Conservation (phyloP, 83 land plant genomes). For the Diphasiastrum complanatum region DNA sequence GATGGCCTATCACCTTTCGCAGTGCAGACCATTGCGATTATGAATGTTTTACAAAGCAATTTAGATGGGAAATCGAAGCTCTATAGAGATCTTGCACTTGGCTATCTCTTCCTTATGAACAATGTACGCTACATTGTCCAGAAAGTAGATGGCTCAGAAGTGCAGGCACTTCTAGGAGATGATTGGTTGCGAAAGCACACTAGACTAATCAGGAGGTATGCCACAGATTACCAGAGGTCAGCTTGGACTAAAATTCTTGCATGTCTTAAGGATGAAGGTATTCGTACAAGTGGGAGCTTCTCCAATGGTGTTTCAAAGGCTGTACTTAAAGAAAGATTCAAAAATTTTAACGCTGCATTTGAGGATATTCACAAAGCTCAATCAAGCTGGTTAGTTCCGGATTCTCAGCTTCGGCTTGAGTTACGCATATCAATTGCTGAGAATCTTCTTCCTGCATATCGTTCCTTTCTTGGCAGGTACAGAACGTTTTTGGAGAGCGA, state of each 20-base stretch:
- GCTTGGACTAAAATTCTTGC: slow-evolving; percentile 54
- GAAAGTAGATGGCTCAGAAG: slow-evolving; percentile 56
- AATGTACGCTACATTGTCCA: slow-evolving; percentile 65
- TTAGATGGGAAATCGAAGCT: slow-evolving; percentile 55
- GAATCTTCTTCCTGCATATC: slow-evolving; percentile 73
- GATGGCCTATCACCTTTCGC: slow-evolving; percentile 33
- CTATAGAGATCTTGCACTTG: slow-evolving; percentile 52
- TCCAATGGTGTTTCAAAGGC: slow-evolving; percentile 36
- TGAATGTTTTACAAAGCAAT: slow-evolving; percentile 52
- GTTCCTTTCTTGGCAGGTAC: slow-evolving; percentile 55
- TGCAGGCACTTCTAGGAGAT: slow-evolving; percentile 41
- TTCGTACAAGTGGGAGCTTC: slow-evolving; percentile 19
- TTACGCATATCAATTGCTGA: slow-evolving; percentile 67
- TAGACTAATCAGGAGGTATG: slow-evolving; percentile 45
- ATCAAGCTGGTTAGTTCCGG: slow-evolving; percentile 65
- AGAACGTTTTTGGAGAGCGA: slow-evolving; percentile 46
- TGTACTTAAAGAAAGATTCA: slow-evolving; percentile 75
- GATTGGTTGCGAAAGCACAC: slow-evolving; percentile 47
- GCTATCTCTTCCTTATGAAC: slow-evolving; percentile 71
- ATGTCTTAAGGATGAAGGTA: slow-evolving; percentile 56
- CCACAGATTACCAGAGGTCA: slow-evolving; percentile 57
- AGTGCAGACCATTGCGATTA: slow-evolving; percentile 40
- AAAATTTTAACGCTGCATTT: slow-evolving; percentile 59
- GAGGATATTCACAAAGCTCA: slow-evolving; percentile 76
- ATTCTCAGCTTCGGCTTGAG: slow-evolving; percentile 71